A percentile compares a stretch with the other conserved stretches of the same genome.
Evolutionary conservation across 108 stramenopile species (phyloP).

Genomic region (Skeletonema tropicum): DNA sequence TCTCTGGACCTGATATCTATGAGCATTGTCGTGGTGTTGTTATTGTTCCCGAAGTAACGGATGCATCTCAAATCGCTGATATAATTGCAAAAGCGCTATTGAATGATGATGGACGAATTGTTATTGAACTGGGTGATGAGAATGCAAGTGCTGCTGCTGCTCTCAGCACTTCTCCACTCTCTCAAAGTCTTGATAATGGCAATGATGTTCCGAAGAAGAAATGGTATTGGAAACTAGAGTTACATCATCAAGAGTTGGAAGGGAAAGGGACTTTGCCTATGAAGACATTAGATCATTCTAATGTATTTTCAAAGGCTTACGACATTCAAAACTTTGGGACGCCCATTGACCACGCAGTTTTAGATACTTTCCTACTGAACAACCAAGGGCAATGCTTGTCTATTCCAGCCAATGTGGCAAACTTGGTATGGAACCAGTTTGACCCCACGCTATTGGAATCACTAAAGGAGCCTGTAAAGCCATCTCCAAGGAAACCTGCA

Average conservation of each 20-base stretch:
- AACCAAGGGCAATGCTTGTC: neutral
- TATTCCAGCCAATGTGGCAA: neutral
- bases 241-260: neutral
- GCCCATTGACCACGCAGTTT: neutral
- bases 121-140: neutral
- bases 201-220: neutral
- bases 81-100: neutral
- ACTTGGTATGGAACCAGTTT: neutral
- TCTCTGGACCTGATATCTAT: neutral
- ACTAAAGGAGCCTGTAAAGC: neutral
- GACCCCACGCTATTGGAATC: neutral
- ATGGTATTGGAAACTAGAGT: neutral
- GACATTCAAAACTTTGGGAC: neutral
- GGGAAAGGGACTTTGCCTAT: neutral
- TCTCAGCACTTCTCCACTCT: neutral
- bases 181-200: neutral
- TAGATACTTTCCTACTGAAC: neutral
- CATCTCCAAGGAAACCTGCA: neutral
- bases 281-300: neutral
- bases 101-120: neutral
- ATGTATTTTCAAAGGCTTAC: constrained; percentile 1
- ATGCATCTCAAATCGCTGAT: constrained; percentile 2
- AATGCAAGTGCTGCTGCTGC: neutral
- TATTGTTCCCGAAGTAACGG: neutral
- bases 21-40: neutral